A percentile compares a stretch with the other conserved stretches of the same genome.
phyloP scores from a whole-genome alignment of 2,329 filamentous ascomycete species.

The Exophiala dermatitidis region DNA sequence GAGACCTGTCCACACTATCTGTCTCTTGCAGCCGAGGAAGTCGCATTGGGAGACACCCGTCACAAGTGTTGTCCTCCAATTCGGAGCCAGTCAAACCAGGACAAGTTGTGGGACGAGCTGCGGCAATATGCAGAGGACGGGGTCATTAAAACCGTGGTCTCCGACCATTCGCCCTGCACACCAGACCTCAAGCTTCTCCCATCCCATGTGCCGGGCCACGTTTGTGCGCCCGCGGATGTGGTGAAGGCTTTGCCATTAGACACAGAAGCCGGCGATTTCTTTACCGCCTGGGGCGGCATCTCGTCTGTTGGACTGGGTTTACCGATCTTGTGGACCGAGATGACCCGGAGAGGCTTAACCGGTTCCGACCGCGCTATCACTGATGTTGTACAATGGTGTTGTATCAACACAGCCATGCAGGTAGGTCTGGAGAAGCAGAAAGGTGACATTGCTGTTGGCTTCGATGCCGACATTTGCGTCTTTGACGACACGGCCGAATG shows the following conservation, averaged over 20 bases:
- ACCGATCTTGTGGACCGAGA: slow-evolving; percentile 79
- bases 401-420: slow-evolving; percentile 76
- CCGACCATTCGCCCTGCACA: slow-evolving; percentile 93
- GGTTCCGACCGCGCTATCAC: slow-evolving; percentile 50
- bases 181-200: slow-evolving; percentile 88
- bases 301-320: slow-evolving; percentile 87
- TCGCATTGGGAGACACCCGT: slow-evolving; percentile 75
- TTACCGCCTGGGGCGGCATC: slow-evolving; percentile 93
- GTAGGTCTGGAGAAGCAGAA: slow-evolving; percentile 76
- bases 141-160: slow-evolving; percentile 85
- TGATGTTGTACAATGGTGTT: slow-evolving; percentile 80
- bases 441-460: slow-evolving; percentile 70
- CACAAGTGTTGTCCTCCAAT: slow-evolving; percentile 97
- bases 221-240: slow-evolving; percentile 28
- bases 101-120: slow-evolving; percentile 80
- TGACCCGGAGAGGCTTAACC: slow-evolving; percentile 52
- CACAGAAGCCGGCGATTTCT: slow-evolving; percentile 67
- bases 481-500: slow-evolving; percentile 82
- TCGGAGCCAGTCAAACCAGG: slow-evolving; percentile 70
- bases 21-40: slow-evolving; percentile 71
- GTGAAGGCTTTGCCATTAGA: slow-evolving; percentile 29
- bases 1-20: slow-evolving; percentile 97
- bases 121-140: slow-evolving; percentile 54
- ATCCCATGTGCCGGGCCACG: slow-evolving; percentile 52
- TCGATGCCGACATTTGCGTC: slow-evolving; percentile 85